A percentile compares a stretch with the other conserved stretches of the same genome.
These are phyloP conservation scores for Solioccasus polychromus DNA, from an alignment of 768 basidiomycete species.

Conservation along the genomic window DNA sequence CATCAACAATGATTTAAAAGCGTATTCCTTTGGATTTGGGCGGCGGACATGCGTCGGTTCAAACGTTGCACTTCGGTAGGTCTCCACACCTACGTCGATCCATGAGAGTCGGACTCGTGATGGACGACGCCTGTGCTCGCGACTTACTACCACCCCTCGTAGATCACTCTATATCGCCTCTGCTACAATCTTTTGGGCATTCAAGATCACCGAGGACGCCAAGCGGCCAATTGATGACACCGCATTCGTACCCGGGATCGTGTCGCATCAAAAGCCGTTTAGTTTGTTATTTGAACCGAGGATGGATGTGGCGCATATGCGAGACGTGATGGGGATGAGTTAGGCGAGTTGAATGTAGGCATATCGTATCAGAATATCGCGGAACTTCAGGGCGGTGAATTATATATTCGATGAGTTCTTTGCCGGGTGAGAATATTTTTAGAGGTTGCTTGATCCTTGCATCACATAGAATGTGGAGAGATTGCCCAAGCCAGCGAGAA, in stretches of 20 bases:
- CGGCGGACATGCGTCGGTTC: slow-evolving; percentile 27
- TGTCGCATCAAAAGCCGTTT: slow-evolving; percentile 63
- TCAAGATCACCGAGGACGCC: slow-evolving; percentile 48
- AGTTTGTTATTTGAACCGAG: slow-evolving; percentile 53
- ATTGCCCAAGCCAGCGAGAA: too few relatives aligned
- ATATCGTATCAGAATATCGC: too few relatives aligned
- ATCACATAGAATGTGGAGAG: too few relatives aligned
- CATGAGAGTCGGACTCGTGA: too few relatives aligned
- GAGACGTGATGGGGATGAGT: slow-evolving; percentile 4
- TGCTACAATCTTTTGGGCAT: slow-evolving; percentile 61
- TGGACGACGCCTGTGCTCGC: too few relatives aligned
- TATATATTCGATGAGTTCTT: too few relatives aligned
- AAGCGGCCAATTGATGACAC: slow-evolving; percentile 54
- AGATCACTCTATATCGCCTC: slow-evolving; percentile 65
- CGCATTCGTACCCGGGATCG: slow-evolving; percentile 61
- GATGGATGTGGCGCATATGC: slow-evolving; percentile 16
- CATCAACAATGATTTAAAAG: slow-evolving; percentile 45
- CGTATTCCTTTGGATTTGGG: slow-evolving; percentile 53
- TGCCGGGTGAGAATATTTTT: too few relatives aligned
- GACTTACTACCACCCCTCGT: background rate
- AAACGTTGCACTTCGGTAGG: too few relatives aligned
- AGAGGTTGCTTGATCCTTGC: too few relatives aligned
- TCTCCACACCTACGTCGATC: too few relatives aligned
- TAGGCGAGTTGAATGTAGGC: too few relatives aligned
- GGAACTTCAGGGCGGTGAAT: too few relatives aligned